These are phyloP conservation scores for Sporothrix humicola DNA, from an alignment of 2,329 filamentous ascomycete genomes.

Conservation along the genomic window DNA sequence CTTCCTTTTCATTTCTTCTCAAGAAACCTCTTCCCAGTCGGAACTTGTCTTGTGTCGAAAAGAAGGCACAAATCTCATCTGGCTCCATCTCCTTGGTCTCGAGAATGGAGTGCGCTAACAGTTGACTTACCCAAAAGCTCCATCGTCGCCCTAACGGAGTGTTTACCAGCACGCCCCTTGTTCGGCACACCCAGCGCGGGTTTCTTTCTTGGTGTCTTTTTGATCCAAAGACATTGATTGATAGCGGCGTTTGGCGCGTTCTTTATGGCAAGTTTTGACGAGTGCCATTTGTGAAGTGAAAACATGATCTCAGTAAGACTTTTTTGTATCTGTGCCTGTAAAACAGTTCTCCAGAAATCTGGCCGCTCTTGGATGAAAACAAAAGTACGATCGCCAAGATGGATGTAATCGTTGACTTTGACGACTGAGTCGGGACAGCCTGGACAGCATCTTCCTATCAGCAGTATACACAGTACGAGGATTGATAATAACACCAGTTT, in stretches of 20 bases:
- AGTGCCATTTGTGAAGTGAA: not conserved
- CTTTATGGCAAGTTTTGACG: not conserved
- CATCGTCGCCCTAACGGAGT: not conserved
- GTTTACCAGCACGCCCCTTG: constrained; percentile 23
- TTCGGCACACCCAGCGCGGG: not conserved
- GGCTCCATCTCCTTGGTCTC: not conserved
- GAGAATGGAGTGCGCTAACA: not conserved
- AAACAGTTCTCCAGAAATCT: not conserved
- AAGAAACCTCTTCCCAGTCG: not conserved
- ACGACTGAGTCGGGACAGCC: not conserved
- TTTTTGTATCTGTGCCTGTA: not conserved
- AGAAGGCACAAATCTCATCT: constrained; percentile 19
- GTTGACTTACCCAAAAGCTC: not conserved
- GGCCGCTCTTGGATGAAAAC: no score
- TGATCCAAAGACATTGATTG: not conserved
- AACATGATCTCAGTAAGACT: not conserved
- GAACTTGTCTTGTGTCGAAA: not conserved
- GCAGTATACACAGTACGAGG: not conserved
- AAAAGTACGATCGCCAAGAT: not conserved
- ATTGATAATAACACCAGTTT: not conserved
- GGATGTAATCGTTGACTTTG: not conserved
- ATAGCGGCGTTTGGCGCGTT: not conserved
- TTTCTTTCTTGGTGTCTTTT: not conserved
- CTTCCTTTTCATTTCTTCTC: not conserved
- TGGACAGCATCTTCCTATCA: not conserved